Evolutionary conservation across 352 stramenopile genomes (phyloP), one percentile per base, ranked within the genome.

Genomic region (Paralagenidium karlingii): DNA sequence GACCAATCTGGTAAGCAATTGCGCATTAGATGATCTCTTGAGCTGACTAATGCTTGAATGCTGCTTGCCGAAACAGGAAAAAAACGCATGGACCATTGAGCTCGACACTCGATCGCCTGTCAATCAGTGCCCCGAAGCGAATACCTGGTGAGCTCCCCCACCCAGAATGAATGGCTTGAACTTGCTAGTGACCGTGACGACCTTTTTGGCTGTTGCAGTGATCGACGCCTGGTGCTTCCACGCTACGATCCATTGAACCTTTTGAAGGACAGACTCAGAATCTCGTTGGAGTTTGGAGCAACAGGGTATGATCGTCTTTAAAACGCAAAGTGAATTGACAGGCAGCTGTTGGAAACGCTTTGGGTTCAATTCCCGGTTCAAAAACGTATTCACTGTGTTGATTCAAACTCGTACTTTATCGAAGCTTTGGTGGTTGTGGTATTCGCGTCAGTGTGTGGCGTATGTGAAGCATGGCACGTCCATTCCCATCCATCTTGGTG

Each of bases 231-330:
- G 38, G 80, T 88, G 24, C 53, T 88, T 0, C 75, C 70, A 3
- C 55, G 68, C 12, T 85, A 88, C 37, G 50, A 66, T 24, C 70
- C 66, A 2, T 58, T 38, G 25, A 54, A 60, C n/a, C 39, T 49
- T 26, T 51, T 85, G 6, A 68, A 63, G 26, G 57, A 79, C 42
- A 88, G 82, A 49, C 43, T 88, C 9, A 12, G 68, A 13, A 34
- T 85, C 15, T 70, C 75, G 5, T 41, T 88, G 3, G 55, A 70
- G 25, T 58, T 74, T 33, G 75, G 75, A 9, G 62, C 68, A 8
- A 55, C 84, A 21, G 75, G 75, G 12, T 88, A 85, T 40, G 70
- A 88, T 38, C 66, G 70, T 33, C 80, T 88, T 62, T 88, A 71
- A 49, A 54, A 34, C n/a, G n/a, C n/a, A n/a, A n/a, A n/a, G n/a